Evolutionary conservation across 148 eudicot species (phyloP).

Genomic region (Silene uniflora): DNA sequence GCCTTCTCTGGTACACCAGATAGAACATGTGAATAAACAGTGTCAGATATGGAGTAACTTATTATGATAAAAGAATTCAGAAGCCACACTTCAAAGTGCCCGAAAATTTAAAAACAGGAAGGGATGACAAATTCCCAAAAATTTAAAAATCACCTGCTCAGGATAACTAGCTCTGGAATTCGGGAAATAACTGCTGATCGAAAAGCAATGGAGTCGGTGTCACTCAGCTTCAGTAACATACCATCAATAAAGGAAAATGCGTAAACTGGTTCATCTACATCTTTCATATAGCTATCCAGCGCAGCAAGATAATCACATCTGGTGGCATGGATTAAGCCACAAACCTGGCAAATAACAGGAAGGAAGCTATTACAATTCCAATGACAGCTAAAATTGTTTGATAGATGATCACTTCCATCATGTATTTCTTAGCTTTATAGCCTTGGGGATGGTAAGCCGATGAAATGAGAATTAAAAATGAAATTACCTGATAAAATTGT

Average conservation of each 20-base stretch:
- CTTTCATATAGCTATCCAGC: slow-evolving; percentile 86
- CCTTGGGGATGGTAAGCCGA: background rate
- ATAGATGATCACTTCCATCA: background rate
- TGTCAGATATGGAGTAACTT: background rate
- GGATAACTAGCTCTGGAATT: slow-evolving; percentile 54
- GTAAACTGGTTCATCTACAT: slow-evolving; percentile 63
- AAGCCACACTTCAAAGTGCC: background rate
- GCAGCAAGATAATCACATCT: slow-evolving; percentile 64
- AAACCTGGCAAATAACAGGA: slow-evolving; percentile 46
- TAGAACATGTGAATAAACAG: slow-evolving; percentile 7
- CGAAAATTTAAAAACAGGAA: background rate
- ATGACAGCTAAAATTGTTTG: background rate
- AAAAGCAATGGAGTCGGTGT: slow-evolving; percentile 46
- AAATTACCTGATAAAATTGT: slow-evolving; percentile 80
- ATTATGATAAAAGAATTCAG: background rate
- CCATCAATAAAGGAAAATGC: slow-evolving; percentile 72
- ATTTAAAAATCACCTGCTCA: slow-evolving; percentile 59
- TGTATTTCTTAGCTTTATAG: background rate
- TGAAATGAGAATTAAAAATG: background rate
- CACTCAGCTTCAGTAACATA: slow-evolving; percentile 38
- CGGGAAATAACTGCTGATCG: slow-evolving; percentile 62
- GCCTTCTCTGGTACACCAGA: slow-evolving; percentile 54
- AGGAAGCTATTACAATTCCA: background rate
- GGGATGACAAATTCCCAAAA: background rate
- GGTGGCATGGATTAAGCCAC: slow-evolving; percentile 76